A percentile compares a stretch with the other conserved stretches of the same genome.
These are phyloP conservation scores for Sporobolomyces pararoseus DNA, from an alignment of 768 basidiomycete species.

Conservation along the genomic window DNA sequence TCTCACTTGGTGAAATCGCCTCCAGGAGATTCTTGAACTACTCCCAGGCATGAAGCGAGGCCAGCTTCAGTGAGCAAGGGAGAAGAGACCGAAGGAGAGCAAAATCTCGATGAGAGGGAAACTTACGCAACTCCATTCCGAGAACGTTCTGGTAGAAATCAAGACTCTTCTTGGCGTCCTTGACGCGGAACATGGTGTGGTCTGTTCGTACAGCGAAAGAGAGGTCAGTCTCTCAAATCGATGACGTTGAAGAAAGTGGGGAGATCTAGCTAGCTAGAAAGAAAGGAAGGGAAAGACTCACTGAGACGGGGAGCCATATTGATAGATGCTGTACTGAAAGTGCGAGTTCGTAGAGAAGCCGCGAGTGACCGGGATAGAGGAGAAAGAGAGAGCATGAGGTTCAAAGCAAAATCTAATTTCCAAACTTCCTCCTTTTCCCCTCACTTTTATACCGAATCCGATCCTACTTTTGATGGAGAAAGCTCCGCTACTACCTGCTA, in stretches of 20 bases:
- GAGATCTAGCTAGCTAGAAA: too few species aligned
- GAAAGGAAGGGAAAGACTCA: neutral
- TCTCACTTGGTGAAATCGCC: constrained; percentile 61
- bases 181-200: constrained; percentile 80
- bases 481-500: neutral
- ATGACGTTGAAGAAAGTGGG: neutral
- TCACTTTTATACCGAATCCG: neutral
- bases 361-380: neutral
- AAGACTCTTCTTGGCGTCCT: constrained; percentile 66
- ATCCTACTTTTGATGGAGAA: constrained; percentile 22
- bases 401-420: neutral
- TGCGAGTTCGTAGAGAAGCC: neutral
- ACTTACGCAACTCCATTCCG: constrained; percentile 41
- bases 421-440: neutral
- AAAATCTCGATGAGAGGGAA: too few species aligned
- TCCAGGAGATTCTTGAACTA: constrained; percentile 31
- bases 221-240: too few species aligned
- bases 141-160: constrained; percentile 18
- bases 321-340: neutral
- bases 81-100: neutral
- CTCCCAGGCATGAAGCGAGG: neutral
- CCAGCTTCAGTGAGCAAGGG: too few species aligned
- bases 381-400: neutral
- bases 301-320: constrained; percentile 26
- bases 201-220: too few species aligned